Conservation (phyloP, 352 stramenopile species). For the Globisporangium takayamanum region DNA sequence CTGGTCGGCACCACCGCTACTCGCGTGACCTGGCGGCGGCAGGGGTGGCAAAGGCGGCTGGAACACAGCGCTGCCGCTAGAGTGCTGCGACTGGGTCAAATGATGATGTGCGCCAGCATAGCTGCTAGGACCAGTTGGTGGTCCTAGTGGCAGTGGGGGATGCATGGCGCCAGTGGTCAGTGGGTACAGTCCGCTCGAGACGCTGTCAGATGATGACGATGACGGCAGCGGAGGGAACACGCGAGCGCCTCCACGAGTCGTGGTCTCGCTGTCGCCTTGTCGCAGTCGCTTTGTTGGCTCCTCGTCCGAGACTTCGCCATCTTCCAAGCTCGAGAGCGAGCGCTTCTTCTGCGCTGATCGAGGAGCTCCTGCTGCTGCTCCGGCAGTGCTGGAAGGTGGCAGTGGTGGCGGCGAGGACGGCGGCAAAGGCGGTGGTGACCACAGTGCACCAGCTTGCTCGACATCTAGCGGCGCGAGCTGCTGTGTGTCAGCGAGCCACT, state of each 20-base stretch:
- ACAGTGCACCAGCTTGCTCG: constrained; percentile 23
- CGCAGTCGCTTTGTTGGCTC: constrained; percentile 9
- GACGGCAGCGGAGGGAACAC: not conserved
- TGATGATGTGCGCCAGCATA: not conserved
- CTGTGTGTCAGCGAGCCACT: constrained; percentile 63
- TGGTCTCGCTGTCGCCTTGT: not conserved
- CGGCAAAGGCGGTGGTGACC: constrained; percentile 15
- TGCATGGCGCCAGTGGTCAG: too few species aligned
- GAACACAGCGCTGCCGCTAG: not conserved
- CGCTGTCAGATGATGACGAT: not conserved
- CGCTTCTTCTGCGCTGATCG: constrained; percentile 4
- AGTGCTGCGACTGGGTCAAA: not conserved
- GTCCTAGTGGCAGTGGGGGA: not conserved
- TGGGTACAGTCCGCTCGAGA: not conserved
- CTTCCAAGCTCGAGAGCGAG: constrained; percentile 27
- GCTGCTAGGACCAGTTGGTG: not conserved
- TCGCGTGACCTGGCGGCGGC: not conserved
- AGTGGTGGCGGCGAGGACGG: too few species aligned
- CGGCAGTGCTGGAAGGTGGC: not conserved
- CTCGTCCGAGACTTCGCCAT: constrained; percentile 43
- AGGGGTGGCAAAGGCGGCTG: constrained; percentile 3
- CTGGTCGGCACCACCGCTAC: not conserved
- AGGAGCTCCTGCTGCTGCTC: not conserved
- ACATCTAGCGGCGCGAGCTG: constrained; percentile 36
- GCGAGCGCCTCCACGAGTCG: not conserved